Percentiles rank a stretch among this genome's conserved stretches.
Evolutionary conservation across 495 filamentous ascomycete species (phyloP).

Genomic region (Penicillium desertorum): DNA sequence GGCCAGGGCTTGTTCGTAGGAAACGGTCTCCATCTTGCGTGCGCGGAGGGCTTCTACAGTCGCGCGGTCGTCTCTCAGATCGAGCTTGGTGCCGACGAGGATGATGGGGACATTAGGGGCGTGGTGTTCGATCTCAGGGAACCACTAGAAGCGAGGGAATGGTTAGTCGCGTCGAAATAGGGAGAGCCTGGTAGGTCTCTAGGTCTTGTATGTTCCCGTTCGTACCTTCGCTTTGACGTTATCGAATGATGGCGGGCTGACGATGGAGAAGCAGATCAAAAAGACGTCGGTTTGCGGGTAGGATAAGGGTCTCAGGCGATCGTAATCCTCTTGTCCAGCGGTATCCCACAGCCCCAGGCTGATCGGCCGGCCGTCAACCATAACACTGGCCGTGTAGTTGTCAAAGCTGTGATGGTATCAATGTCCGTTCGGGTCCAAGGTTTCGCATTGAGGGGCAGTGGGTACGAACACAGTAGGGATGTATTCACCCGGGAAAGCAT

Average conservation of each 20-base stretch:
- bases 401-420: slow-evolving; percentile 68
- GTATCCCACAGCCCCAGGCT: slow-evolving; percentile 98
- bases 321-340: slow-evolving; percentile 97
- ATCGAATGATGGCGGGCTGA: slow-evolving; percentile 95
- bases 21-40: slow-evolving; percentile 88
- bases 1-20: slow-evolving; percentile 80
- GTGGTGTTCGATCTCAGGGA: slow-evolving; percentile 94
- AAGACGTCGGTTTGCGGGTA: slow-evolving; percentile 99
- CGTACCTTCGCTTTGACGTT: slow-evolving; percentile 94
- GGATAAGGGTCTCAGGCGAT: slow-evolving; percentile 89
- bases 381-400: slow-evolving; percentile 98
- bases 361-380: slow-evolving; percentile 97
- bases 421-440: neutral
- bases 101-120: slow-evolving; percentile 95
- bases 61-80: slow-evolving; percentile 85
- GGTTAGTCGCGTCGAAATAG: neutral
- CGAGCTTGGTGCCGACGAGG: slow-evolving; percentile 94
- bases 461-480: slow-evolving; percentile 93
- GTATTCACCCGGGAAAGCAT: slow-evolving; percentile 98
- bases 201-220: neutral
- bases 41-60: slow-evolving; percentile 73
- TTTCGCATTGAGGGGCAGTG: slow-evolving; percentile 12
- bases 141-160: slow-evolving; percentile 62
- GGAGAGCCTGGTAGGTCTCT: neutral
- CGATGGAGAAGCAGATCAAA: slow-evolving; percentile 97